Evolutionary conservation across 768 basidiomycete genomes (phyloP), one percentile per base, ranked within the genome.

Genomic region (Tephrocybe sp.): DNA sequence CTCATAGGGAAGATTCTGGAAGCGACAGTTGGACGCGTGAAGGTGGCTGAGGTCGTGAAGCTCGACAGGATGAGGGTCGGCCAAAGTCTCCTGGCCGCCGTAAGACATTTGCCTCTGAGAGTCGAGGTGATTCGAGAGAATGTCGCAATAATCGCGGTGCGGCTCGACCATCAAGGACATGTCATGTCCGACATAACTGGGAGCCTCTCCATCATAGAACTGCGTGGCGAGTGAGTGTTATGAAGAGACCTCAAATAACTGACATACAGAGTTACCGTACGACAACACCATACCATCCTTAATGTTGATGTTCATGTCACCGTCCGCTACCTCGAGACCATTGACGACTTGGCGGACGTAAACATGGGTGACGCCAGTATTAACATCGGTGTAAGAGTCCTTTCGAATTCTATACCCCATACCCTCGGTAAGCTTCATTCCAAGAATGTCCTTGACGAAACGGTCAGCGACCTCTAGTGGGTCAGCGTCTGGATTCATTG

Each of bases 281-380:
- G 92, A 94, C 41, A 98, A 62, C 16, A 98, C 79, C 59, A 78
- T 70, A 39, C 92, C 93, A 48, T 89, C 80, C 69, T 85, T 85
- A 68, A 98, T 75, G 73, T 98, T 97, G 63, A 99, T 70, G 66
- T 98, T 98, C 73, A 97, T 82, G 68, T 97, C 88, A 23, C 89
- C 91, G 61, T 97, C 92, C 10, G 80, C 78, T 13, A 99, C 92
- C 63, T 96, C 91, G 39, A 96, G 72, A 12, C 92, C 93, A 51
- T 89, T 84, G 61, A 94, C 71, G 51, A 89, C 55, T 71, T 99
- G 95, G 58, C 86, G 80, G 54, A 87, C 84, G 65, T 95, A 96
- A 59, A 93, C 76, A 69, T 98, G 93, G 23, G 91, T 87, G 45
- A 97, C 77, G n/a, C 88, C 89, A 2, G 90, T 93, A 53, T 79